A percentile compares a stretch with the other conserved stretches of the same genome.
phyloP scores from a whole-genome alignment of 2,329 filamentous ascomycete species.

The Volutella citrinella region DNA sequence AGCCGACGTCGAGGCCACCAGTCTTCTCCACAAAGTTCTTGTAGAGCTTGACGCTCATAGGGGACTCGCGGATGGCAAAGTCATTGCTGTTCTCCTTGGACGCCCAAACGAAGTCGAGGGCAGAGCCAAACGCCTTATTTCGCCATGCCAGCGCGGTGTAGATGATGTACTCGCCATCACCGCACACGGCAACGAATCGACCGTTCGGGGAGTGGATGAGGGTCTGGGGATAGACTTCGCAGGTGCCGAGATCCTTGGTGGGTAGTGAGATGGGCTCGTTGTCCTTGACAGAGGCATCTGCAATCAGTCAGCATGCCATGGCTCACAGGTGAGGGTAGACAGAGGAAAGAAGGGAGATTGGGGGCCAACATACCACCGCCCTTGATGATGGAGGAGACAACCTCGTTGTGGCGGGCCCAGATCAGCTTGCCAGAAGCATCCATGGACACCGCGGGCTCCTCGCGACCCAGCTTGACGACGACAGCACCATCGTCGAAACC shows the following conservation, averaged over 20 bases:
- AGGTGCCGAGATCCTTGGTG: constrained; percentile 92
- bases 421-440: constrained; percentile 93
- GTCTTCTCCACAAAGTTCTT: constrained; percentile 95
- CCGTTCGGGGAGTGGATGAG: constrained; percentile 95
- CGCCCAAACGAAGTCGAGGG: constrained; percentile 94
- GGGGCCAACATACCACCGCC: constrained; percentile 57
- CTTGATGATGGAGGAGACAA: constrained; percentile 93
- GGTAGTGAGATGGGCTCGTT: constrained; percentile 81
- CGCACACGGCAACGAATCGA: constrained; percentile 76
- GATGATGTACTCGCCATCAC: constrained; percentile 98
- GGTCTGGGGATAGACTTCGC: constrained; percentile 94
- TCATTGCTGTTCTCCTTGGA: constrained; percentile 98
- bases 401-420: constrained; percentile 93
- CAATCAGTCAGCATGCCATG: constrained; percentile 24
- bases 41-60: constrained; percentile 94
- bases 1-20: constrained; percentile 88
- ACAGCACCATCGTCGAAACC: constrained; percentile 98
- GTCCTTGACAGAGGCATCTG: constrained; percentile 80
- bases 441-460: constrained; percentile 98
- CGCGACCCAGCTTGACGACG: constrained; percentile 94
- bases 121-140: constrained; percentile 96
- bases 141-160: constrained; percentile 95
- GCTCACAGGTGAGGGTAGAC: no score
- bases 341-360: no score
- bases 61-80: constrained; percentile 92